Percentiles rank a stretch among this genome's conserved stretches.
These are phyloP conservation scores for Paramecium tetraurelia DNA, from an alignment of 73 alveolate genomes.

Conservation along the genomic window DNA sequence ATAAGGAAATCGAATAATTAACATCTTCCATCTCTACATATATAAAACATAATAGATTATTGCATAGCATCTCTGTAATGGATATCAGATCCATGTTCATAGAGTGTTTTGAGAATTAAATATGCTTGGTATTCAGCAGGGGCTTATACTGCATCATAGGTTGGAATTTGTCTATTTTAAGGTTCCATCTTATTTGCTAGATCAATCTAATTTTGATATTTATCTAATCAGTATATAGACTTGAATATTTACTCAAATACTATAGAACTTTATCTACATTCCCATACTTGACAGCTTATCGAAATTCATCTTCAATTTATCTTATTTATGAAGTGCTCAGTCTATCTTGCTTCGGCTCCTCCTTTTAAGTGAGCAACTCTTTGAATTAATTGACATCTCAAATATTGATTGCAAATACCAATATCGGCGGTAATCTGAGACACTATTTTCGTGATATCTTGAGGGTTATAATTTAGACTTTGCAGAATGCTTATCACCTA, in stretches of 20 bases:
- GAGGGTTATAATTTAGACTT: not conserved
- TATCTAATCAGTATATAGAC: not conserved
- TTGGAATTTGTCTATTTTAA: not conserved
- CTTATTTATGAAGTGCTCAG: not conserved
- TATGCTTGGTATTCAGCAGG: not conserved
- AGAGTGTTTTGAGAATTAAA: not conserved
- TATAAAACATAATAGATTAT: slow-evolving; percentile 60
- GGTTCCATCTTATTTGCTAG: not conserved
- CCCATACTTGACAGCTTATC: not conserved
- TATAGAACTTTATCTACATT: not conserved
- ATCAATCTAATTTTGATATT: not conserved
- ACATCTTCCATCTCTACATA: slow-evolving; percentile 61
- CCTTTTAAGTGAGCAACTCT: not conserved
- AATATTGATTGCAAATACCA: not conserved
- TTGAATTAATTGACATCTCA: not conserved
- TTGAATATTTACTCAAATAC: not conserved
- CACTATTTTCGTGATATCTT: not conserved
- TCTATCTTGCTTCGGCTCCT: not conserved
- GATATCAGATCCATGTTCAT: slow-evolving; percentile 4
- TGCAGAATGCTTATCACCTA: not conserved
- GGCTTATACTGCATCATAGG: not conserved
- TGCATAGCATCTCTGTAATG: slow-evolving; percentile 38
- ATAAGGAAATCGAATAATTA: slow-evolving; percentile 18
- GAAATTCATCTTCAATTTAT: not conserved
- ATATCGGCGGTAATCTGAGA: slow-evolving; percentile 1